phyloP scores from a whole-genome alignment of 257 asterid genomes.

The Nicotiana paniculata region DNA sequence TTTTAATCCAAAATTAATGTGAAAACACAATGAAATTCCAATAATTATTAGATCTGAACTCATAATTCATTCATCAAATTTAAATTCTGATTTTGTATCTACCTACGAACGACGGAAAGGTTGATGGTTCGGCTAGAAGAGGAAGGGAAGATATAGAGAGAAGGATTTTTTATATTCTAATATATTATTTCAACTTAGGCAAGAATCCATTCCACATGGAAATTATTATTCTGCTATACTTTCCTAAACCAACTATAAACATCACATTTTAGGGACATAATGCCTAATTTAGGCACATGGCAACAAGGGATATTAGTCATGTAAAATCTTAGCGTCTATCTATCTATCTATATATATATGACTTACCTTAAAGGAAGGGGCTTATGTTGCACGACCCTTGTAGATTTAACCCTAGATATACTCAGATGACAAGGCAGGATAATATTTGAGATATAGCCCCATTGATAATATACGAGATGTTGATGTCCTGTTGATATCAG shows the following conservation, averaged over 20 bases:
- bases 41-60: too few relatives aligned
- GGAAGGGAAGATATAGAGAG: background rate
- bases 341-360: too few relatives aligned
- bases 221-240: background rate
- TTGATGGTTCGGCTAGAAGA: background rate
- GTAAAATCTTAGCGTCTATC: background rate
- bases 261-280: too few relatives aligned
- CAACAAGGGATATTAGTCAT: background rate
- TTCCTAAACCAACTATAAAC: too few relatives aligned
- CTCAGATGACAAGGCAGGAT: background rate
- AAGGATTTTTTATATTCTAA: background rate
- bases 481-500: background rate
- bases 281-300: too few relatives aligned
- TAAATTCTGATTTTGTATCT: background rate
- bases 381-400: too few relatives aligned
- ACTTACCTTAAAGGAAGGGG: too few relatives aligned
- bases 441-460: too few relatives aligned
- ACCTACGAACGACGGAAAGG: background rate
- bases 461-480: too few relatives aligned
- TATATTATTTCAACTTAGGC: background rate
- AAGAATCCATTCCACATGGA: background rate
- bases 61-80: too few relatives aligned
- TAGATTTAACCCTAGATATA: background rate
- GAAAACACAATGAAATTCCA: too few relatives aligned
- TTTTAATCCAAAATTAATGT: too few relatives aligned